Evolutionary conservation across 1,284 basidiomycete species (phyloP).

Genomic region (Malassezia japonica): DNA sequence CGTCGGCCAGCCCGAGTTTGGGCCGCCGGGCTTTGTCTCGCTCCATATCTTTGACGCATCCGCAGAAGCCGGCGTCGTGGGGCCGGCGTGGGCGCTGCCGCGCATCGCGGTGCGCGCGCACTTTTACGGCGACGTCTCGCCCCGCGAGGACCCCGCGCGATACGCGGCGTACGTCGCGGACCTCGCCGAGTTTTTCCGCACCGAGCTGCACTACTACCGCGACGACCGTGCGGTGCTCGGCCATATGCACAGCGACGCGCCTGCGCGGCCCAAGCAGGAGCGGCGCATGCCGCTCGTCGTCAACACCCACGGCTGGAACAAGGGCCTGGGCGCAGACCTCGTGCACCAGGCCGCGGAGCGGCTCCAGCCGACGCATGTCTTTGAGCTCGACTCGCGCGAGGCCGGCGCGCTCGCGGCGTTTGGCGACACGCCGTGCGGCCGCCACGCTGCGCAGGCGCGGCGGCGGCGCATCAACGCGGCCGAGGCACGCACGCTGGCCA

Average conservation of each 20-base stretch:
- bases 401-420: conserved; percentile 6
- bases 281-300: conserved; percentile 62
- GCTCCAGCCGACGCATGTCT: conserved; percentile 60
- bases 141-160: conserved; percentile 66
- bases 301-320: conserved; percentile 95
- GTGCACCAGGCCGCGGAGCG: conserved; percentile 61
- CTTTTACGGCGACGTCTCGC: conserved; percentile 70
- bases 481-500: conserved; percentile 24
- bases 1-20: conserved; percentile 86
- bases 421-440: conserved; percentile 7
- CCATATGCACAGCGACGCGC: background rate
- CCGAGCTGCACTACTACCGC: conserved; percentile 14
- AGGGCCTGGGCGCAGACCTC: conserved; percentile 81
- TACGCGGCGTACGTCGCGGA: conserved; percentile 65
- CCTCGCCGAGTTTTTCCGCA: conserved; percentile 58
- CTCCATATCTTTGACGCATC: conserved; percentile 58
- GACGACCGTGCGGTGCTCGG: background rate
- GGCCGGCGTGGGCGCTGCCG: conserved; percentile 49
- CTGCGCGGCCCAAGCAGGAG: background rate
- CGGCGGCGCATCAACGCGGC: conserved; percentile 22
- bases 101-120: conserved; percentile 65
- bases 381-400: conserved; percentile 49
- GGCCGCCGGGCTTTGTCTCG: conserved; percentile 72
- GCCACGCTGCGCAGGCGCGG: conserved; percentile 8
- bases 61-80: conserved; percentile 10